Conservation (phyloP, 305 asterid species). For the Andrographis paniculata region DNA sequence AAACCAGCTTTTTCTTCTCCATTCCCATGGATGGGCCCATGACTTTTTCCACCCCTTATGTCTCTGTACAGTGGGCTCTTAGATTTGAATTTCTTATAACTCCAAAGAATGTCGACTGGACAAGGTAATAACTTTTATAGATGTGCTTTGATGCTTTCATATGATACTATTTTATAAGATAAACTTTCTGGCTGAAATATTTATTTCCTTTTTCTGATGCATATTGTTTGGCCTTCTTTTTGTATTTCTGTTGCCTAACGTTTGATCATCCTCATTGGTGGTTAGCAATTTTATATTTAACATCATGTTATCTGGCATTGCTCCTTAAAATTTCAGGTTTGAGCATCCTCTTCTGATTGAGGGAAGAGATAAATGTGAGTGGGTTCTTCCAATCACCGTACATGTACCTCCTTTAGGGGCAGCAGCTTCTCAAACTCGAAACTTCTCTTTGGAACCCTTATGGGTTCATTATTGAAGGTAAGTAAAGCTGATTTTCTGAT, state of each 20-base stretch:
- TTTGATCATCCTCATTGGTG: not conserved
- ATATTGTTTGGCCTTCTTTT: not conserved
- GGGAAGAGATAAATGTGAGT: constrained; percentile 91
- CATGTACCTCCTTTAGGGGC: constrained; percentile 79
- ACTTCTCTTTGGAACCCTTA: constrained; percentile 52
- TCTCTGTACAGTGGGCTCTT: constrained; percentile 82
- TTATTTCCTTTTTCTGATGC: not conserved
- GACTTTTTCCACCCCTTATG: constrained; percentile 75
- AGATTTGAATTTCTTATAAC: constrained; percentile 90
- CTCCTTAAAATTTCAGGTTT: constrained; percentile 34
- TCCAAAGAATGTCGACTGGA: constrained; percentile 75
- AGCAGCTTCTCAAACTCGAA: constrained; percentile 49
- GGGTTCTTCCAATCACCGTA: constrained; percentile 85
- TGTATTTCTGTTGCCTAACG: not conserved
- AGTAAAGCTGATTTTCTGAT: no score
- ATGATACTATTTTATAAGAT: not conserved
- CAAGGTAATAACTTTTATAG: constrained; percentile 38
- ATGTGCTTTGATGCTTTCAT: constrained; percentile 3
- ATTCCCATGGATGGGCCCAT: constrained; percentile 92
- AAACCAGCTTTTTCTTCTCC: constrained; percentile 84
- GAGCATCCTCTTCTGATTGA: constrained; percentile 96
- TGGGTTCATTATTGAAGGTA: constrained; percentile 76
- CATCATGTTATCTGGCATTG: constrained; percentile 6
- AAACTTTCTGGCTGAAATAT: not conserved
- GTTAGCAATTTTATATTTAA: not conserved